phyloP scores from a whole-genome alignment of 768 basidiomycete species.

The Tricholoma matsutake region DNA sequence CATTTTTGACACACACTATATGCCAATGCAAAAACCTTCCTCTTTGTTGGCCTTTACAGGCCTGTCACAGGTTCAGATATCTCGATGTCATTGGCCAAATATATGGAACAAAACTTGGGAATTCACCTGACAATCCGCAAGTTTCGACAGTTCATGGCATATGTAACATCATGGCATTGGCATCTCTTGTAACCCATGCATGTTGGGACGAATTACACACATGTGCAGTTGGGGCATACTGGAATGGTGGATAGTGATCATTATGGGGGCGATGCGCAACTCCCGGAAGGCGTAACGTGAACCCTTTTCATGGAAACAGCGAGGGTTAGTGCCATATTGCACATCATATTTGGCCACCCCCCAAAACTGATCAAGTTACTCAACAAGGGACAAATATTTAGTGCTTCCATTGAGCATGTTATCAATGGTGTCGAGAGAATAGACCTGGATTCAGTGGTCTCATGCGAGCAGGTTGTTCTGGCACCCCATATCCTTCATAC shows the following conservation, averaged over 20 bases:
- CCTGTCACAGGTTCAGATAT: not conserved
- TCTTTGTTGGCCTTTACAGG: slow-evolving; percentile 5
- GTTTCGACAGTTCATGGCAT: slow-evolving; percentile 3
- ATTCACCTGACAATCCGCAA: not conserved
- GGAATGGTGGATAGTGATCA: slow-evolving; percentile 4
- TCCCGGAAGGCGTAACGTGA: slow-evolving; percentile 8
- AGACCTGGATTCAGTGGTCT: not conserved
- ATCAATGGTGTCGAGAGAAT: not conserved
- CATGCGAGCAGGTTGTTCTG: not conserved
- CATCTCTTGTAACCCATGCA: not conserved
- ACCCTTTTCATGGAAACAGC: slow-evolving; percentile 5
- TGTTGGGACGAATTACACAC: not conserved
- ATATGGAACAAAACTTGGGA: not conserved
- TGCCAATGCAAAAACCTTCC: not conserved
- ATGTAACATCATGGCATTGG: not conserved
- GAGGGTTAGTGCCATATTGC: slow-evolving; percentile 12
- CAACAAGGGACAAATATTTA: not conserved
- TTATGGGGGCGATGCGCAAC: slow-evolving; percentile 12
- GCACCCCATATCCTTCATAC: not conserved
- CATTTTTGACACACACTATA: not conserved
- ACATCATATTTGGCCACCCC: slow-evolving; percentile 8
- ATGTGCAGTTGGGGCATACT: slow-evolving; percentile 11
- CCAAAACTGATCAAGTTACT: not conserved
- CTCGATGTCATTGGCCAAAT: not conserved
- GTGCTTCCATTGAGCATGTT: not conserved